Evolutionary conservation across 306 rosid genomes (phyloP), one percentile per base, ranked within the genome.

Genomic region (Begonia loranthoides): DNA sequence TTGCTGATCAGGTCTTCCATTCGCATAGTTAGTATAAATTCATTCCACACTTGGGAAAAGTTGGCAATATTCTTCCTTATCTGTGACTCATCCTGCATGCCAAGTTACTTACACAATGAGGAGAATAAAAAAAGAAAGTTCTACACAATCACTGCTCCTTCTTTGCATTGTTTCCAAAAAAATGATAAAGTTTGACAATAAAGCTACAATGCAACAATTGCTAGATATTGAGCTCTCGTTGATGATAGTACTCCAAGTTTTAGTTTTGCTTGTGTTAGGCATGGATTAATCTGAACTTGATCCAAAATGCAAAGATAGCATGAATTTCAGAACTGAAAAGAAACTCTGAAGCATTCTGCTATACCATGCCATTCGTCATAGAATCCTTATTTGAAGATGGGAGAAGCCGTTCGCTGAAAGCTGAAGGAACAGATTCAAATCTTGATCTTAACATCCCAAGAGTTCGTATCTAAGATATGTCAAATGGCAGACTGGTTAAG

Each of bases 391-490:
- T 58, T 49, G 68, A 55, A 66, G 67, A 72, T 13, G 99, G 84
- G 77, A 78, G 70, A 67, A 92, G 89, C 52, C 84, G 78, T 12
- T 45, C 13, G 60, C 67, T 70, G 72, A 92, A 92, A 66, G 88
- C 93, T 63, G 58, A 46, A 61, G 95, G 96, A 58, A 92, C 75
- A 51, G 79, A 59, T 47, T 67, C 80, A 64, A 92, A 92, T 75
- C 96, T 83, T 58, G 94, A 80, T 45, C 96, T 80, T 62, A 92
- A 74, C 96, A 83, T 86, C 60, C 99, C 99, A 63, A 92, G 99
- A n/a, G 99, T 92, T 58, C 99, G 78, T 74, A 92, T 92, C 99
- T 92, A 74, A 59, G 56, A 69, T 54, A 70, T 41, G 59, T 17
- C 60, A 70, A 65, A 72, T 38, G 53, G 21, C 54, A 63, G 44